Percentiles rank a stretch among this genome's conserved stretches.
Conservation (phyloP, 1,284 basidiomycete species). For the Sporisorium scitamineum region DNA sequence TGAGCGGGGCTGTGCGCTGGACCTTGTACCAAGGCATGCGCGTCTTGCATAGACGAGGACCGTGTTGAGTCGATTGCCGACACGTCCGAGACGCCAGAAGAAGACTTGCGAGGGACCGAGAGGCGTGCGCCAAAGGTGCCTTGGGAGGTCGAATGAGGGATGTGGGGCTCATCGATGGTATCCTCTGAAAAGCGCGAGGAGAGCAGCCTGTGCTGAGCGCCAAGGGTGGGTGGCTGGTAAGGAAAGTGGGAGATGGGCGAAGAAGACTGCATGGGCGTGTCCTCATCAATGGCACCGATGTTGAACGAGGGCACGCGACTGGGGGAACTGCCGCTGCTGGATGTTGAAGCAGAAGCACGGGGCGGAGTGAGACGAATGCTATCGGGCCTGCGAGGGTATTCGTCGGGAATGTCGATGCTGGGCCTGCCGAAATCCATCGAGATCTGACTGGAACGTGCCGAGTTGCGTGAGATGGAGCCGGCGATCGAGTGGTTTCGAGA, state of each 20-base stretch:
- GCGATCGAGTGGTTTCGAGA: constrained; percentile 9
- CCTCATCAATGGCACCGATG: constrained; percentile 44
- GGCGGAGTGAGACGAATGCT: constrained; percentile 34
- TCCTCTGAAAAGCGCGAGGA: constrained; percentile 45
- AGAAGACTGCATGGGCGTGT: constrained; percentile 20
- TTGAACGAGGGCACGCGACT: constrained; percentile 32
- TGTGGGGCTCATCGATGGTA: constrained; percentile 34
- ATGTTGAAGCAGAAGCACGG: constrained; percentile 17
- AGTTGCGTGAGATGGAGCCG: constrained; percentile 22
- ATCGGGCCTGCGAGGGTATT: constrained; percentile 37
- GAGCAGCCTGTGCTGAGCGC: constrained; percentile 16
- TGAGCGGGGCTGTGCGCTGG: constrained; percentile 4
- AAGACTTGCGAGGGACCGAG: constrained; percentile 21
- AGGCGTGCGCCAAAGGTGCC: constrained; percentile 27
- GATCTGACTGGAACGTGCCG: constrained; percentile 22
- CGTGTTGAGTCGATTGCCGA: constrained; percentile 12
- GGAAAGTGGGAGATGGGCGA: constrained; percentile 25
- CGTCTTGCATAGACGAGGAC: constrained; percentile 22
- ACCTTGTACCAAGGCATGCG: neutral
- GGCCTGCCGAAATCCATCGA: constrained; percentile 38
- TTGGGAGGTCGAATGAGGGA: constrained; percentile 26
- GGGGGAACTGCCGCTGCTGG: constrained; percentile 26
- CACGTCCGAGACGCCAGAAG: constrained; percentile 14
- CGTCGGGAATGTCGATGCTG: constrained; percentile 48
- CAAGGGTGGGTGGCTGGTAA: constrained; percentile 23